These are phyloP conservation scores for Naganishia sp. DNA, from an alignment of 1,284 basidiomycete species.

Conservation along the genomic window DNA sequence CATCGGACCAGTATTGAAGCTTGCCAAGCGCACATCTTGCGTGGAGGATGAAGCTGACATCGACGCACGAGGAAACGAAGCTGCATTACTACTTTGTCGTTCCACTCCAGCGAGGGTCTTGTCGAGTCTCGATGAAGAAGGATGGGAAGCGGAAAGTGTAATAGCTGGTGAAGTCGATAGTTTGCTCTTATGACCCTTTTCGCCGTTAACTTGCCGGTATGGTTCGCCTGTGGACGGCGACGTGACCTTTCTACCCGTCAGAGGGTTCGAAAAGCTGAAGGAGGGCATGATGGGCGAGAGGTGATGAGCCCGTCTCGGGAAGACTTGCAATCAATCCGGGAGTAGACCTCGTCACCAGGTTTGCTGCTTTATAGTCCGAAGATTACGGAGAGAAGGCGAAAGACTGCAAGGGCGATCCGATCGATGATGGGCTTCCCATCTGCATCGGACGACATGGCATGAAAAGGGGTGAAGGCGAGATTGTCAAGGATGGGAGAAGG, in stretches of 20 bases:
- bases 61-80: slow-evolving; percentile 5
- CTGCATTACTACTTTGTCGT: slow-evolving; percentile 3
- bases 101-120: not conserved
- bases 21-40: slow-evolving; percentile 17
- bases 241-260: slow-evolving; percentile 6
- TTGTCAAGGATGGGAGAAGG: not conserved
- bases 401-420: not conserved
- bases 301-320: not conserved
- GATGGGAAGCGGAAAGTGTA: not conserved
- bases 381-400: not conserved
- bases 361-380: not conserved
- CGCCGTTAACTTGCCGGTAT: not conserved
- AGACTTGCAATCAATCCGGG: not conserved
- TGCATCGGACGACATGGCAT: not conserved
- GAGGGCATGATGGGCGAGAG: not conserved
- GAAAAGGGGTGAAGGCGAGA: too few relatives aligned
- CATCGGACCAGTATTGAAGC: not conserved
- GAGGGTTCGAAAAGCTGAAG: slow-evolving; percentile 25
- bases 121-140: not conserved
- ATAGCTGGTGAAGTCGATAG: slow-evolving; percentile 9
- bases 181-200: slow-evolving; percentile 26
- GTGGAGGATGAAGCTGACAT: slow-evolving; percentile 21
- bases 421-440: not conserved
- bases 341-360: not conserved
- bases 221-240: not conserved